These are phyloP conservation scores for Cryoendolithus antarcticus DNA, from an alignment of 2,329 filamentous ascomycete genomes.

Conservation along the genomic window DNA sequence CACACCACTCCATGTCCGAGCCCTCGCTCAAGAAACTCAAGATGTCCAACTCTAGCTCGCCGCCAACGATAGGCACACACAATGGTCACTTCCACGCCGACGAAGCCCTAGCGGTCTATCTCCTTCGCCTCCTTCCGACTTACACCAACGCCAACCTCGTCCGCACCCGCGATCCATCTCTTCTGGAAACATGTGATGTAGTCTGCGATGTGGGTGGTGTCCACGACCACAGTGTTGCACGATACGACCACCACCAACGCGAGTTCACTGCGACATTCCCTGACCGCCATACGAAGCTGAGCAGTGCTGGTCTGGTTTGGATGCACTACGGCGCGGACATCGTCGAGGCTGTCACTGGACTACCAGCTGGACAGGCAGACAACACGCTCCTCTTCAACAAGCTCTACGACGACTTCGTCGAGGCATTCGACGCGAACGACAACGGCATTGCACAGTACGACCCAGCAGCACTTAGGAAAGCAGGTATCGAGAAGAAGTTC, in stretches of 20 bases:
- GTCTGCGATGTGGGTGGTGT: conserved; percentile 97
- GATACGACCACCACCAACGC: conserved; percentile 97
- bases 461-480: conserved; percentile 51
- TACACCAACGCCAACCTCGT: conserved; percentile 65
- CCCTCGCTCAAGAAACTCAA: conserved; percentile 65
- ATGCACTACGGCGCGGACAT: conserved; percentile 86
- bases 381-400: conserved; percentile 71
- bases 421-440: conserved; percentile 94
- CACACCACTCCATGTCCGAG: conserved; percentile 7
- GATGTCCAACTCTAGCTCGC: conserved; percentile 39
- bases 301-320: conserved; percentile 86
- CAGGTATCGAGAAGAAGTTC: conserved; percentile 71
- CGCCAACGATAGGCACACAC: conserved; percentile 71
- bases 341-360: conserved; percentile 53
- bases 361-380: conserved; percentile 50
- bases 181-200: conserved; percentile 74
- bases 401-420: conserved; percentile 84
- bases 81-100: conserved; percentile 98
- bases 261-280: conserved; percentile 80
- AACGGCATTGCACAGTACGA: conserved; percentile 85
- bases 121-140: conserved; percentile 79
- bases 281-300: conserved; percentile 72
- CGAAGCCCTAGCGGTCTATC: conserved; percentile 91
- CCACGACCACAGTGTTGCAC: conserved; percentile 63
- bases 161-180: conserved; percentile 72